phyloP scores from a whole-genome alignment of 352 stramenopile species.

The Blastocystis sp. region DNA sequence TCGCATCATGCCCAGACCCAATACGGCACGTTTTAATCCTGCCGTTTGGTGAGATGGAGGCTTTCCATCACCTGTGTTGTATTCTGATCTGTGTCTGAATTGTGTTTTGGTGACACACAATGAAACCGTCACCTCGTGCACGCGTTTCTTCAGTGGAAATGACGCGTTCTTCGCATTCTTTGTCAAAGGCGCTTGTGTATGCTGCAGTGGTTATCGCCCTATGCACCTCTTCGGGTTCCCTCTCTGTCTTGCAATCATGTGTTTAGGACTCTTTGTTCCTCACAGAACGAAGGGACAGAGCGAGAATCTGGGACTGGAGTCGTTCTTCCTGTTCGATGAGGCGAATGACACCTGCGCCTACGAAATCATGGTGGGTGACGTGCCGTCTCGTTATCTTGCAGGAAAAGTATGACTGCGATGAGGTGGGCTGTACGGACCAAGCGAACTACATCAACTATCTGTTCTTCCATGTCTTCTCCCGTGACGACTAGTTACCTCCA shows the following conservation, averaged over 20 bases:
- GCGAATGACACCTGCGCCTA: conserved; percentile 61
- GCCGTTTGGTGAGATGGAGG: too few species aligned
- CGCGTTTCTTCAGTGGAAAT: background rate
- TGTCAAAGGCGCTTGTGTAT: conserved; percentile 54
- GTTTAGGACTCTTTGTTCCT: conserved; percentile 24
- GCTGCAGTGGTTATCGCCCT: conserved; percentile 21
- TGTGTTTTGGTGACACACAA: background rate
- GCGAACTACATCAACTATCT: conserved; percentile 73
- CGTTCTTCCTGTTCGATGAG: background rate
- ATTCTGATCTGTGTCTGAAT: background rate
- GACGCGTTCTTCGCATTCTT: background rate
- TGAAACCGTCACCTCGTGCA: background rate
- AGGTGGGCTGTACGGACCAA: conserved; percentile 62
- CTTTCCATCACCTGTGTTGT: background rate
- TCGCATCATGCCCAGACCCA: background rate
- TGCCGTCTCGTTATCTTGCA: background rate
- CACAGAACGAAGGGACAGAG: background rate
- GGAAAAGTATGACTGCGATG: conserved; percentile 59
- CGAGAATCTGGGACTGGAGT: background rate
- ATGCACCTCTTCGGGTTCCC: conserved; percentile 34
- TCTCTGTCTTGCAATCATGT: background rate
- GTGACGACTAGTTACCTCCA: conserved; percentile 55
- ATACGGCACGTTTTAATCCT: background rate
- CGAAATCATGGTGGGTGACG: conserved; percentile 59
- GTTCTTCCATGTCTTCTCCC: background rate